Evolutionary conservation across 768 basidiomycete genomes (phyloP), one percentile per base, ranked within the genome.

Genomic region (Suillus weaverae): DNA sequence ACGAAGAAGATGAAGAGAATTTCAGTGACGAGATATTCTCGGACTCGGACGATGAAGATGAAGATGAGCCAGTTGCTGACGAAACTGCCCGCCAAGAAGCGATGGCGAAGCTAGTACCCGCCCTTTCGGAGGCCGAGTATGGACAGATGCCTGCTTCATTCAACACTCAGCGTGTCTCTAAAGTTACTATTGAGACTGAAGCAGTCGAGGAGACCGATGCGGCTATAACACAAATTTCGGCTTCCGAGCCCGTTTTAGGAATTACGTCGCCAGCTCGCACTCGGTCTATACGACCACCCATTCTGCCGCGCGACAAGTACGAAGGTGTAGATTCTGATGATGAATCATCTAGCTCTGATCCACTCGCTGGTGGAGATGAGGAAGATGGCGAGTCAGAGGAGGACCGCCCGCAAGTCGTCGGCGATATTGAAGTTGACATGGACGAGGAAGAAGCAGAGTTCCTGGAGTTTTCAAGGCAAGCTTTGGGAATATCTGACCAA

Each of bases 251-350:
- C 60, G 18, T 16, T 44, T 33, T 26, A 8, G 63, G 26, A 33
- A 48, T 57, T 20, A 51, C 62, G 14, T 60, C 69, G 10, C 72
- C 76, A 62, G 54, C 70, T 20, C 75, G 66, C 46, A 68, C 67
- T n/a, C 85, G 80, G 65, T 81, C 82, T 3, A 83, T 92, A 56
- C 84, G 95, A n/a, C 80, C 85, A 22, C 94, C 95, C 1, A 85
- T 96, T 63, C 81, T 99, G 46, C 81, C 89, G 11, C 87, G 93
- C 32, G 89, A 98, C 71, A 83, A 83, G 69, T 99, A 89, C 71
- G 97, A 99, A 56, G 97, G 97, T 2, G 94, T 92, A 33, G 87
- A 97, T 72, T 97, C 95, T 2, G 94, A 95, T 70, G 94, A 95
- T 67, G 93, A 94, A 70, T 89, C 86, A 1, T 89, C 90, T 61